Evolutionary conservation across 768 basidiomycete species (phyloP).

Genomic region (Pleurotus tuoliensis): DNA sequence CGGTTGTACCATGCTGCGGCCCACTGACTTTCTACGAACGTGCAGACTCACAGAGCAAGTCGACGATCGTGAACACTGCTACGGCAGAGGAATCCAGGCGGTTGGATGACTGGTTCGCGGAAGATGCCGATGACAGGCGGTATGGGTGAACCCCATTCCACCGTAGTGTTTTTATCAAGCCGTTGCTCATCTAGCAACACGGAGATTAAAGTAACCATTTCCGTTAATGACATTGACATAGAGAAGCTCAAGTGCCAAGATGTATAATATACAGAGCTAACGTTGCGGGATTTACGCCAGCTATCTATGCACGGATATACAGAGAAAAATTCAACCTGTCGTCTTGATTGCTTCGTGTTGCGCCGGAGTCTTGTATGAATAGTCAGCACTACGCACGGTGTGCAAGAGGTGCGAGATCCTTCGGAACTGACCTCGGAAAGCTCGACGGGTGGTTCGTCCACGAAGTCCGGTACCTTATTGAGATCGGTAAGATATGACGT

Average conservation of each 20-base stretch:
- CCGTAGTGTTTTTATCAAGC: too few species aligned
- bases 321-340: conserved; percentile 30
- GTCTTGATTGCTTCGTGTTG: conserved; percentile 55
- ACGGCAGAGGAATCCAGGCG: conserved; percentile 50
- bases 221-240: too few species aligned
- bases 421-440: conserved; percentile 46
- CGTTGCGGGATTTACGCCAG: not conserved
- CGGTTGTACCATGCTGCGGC: not conserved
- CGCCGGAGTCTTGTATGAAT: conserved; percentile 31
- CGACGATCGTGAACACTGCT: conserved; percentile 72
- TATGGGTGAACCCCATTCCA: conserved; percentile 48
- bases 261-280: not conserved
- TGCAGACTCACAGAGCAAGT: conserved; percentile 83
- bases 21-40: not conserved
- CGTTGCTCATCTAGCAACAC: too few species aligned
- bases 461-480: conserved; percentile 86
- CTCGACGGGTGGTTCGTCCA: conserved; percentile 84
- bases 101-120: conserved; percentile 78
- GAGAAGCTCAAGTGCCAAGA: too few species aligned
- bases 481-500: conserved; percentile 85
- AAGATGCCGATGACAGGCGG: conserved; percentile 44
- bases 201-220: too few species aligned
- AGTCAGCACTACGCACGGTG: not conserved
- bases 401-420: not conserved
- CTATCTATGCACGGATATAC: not conserved